A percentile compares a stretch with the other conserved stretches of the same genome.
These are phyloP conservation scores for Chamaecrista fasciculata DNA, from an alignment of 306 rosid genomes.

Conservation along the genomic window DNA sequence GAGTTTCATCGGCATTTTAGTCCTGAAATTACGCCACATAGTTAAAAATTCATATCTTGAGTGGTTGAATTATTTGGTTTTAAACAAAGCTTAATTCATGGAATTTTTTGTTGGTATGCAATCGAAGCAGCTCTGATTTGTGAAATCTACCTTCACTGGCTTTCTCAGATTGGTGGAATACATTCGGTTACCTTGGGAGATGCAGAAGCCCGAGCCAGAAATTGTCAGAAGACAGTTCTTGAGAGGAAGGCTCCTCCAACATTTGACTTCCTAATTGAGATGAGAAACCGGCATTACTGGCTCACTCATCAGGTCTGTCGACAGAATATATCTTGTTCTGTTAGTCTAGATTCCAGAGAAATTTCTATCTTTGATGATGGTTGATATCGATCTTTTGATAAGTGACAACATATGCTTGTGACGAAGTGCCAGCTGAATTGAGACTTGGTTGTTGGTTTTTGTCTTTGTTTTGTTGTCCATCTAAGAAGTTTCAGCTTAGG, in stretches of 20 bases:
- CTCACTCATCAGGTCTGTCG: conserved; percentile 62
- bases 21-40: not conserved
- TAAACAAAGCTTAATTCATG: conserved; percentile 13
- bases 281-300: conserved; percentile 75
- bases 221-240: conserved; percentile 59
- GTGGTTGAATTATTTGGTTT: conserved; percentile 1
- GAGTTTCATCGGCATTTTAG: conserved; percentile 7
- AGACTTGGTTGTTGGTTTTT: not conserved
- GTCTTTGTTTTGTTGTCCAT: conserved; percentile 11
- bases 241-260: conserved; percentile 75
- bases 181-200: conserved; percentile 61
- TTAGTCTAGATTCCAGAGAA: conserved; percentile 10
- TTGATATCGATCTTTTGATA: not conserved
- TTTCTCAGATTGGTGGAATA: conserved; percentile 61
- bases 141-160: conserved; percentile 24
- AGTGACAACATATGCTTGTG: conserved; percentile 7
- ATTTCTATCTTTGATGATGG: not conserved
- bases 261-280: conserved; percentile 69
- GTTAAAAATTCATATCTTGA: not conserved
- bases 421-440: not conserved
- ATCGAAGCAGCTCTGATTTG: conserved; percentile 14
- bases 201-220: conserved; percentile 62
- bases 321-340: conserved; percentile 23
- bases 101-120: conserved; percentile 2
- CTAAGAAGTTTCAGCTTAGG: not conserved